Evolutionary conservation across 139 green algal species (phyloP).

Genomic region (Bryopsis sp.): DNA sequence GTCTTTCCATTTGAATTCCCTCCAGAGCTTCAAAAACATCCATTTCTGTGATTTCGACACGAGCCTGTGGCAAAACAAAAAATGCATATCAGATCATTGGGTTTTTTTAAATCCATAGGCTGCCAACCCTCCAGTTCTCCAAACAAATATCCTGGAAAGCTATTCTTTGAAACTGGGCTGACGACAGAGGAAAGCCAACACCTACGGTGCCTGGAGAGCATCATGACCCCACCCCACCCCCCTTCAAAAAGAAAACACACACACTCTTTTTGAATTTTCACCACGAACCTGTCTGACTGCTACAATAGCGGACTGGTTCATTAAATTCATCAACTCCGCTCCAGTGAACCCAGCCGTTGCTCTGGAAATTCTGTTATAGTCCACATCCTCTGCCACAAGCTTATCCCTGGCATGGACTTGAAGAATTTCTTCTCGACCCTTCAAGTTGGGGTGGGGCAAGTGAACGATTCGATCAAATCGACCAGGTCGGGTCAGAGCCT

Average conservation of each 20-base stretch:
- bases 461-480: conserved; percentile 94
- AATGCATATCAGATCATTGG: no score
- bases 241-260: conserved; percentile 2
- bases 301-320: conserved; percentile 73
- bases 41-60: conserved; percentile 55
- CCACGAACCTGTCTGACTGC: conserved; percentile 45
- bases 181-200: no score
- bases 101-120: background rate
- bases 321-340: conserved; percentile 65
- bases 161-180: no score
- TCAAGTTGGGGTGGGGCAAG: conserved; percentile 76
- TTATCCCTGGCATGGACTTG: conserved; percentile 81
- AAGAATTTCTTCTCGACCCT: conserved; percentile 74
- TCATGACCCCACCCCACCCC: no score
- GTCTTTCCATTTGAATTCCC: conserved; percentile 58
- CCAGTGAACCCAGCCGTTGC: conserved; percentile 84
- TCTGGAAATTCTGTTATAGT: conserved; percentile 66
- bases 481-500: conserved; percentile 68
- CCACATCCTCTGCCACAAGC: conserved; percentile 56
- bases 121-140: background rate
- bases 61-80: conserved; percentile 26
- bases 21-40: conserved; percentile 84
- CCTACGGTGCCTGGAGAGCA: no score
- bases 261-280: background rate
- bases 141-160: no score